Conservation (phyloP, 192 early-diverging fungal species). For the Cetraspora pellucida region DNA sequence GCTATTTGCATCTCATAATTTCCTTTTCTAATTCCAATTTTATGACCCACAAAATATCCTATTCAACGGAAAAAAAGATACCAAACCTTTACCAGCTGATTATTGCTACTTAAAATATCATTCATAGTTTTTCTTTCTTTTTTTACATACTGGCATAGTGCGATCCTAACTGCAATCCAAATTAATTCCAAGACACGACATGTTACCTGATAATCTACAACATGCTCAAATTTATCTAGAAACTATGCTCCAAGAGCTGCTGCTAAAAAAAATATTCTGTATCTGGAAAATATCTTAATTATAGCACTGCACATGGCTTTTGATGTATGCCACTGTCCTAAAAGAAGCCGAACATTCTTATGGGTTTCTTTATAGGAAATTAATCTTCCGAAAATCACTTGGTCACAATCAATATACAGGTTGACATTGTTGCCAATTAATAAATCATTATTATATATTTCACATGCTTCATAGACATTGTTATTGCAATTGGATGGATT, state of each 20-base stretch:
- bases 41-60: constrained; percentile 18
- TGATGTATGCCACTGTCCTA: constrained; percentile 5
- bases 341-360: background rate
- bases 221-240: constrained; percentile 2
- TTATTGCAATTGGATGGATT: constrained; percentile 4
- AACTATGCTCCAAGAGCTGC: background rate
- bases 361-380: background rate
- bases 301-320: background rate
- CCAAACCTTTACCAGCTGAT: background rate
- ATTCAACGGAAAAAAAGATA: background rate
- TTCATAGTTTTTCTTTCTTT: background rate
- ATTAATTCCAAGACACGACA: constrained; percentile 22
- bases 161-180: background rate
- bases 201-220: constrained; percentile 12
- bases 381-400: background rate
- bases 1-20: background rate
- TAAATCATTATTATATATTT: constrained; percentile 18
- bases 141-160: constrained; percentile 13
- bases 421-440: background rate
- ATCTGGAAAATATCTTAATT: background rate
- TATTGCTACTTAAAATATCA: constrained; percentile 2
- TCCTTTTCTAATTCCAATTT: constrained; percentile 8
- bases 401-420: constrained; percentile 12
- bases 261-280: background rate
- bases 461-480: constrained; percentile 6